Percentiles rank a stretch among this genome's conserved stretches.
phyloP scores from a whole-genome alignment of 176 grass and related monocot species.

The Eleusine coracana region DNA sequence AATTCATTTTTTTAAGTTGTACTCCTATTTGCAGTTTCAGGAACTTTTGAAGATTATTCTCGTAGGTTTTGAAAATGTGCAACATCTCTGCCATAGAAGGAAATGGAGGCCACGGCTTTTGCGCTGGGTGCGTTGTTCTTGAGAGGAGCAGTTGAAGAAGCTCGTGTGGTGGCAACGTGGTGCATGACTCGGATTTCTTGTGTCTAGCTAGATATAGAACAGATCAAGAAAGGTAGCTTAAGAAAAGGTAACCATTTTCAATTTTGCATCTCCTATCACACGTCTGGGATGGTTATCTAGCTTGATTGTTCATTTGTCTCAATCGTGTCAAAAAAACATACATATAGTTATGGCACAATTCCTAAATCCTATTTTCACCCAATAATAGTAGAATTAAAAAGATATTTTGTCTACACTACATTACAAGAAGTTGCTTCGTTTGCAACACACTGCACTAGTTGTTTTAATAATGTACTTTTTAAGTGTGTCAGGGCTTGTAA shows the following conservation, averaged over 20 bases:
- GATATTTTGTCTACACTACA: no score
- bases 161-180: conserved; percentile 13
- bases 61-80: background rate
- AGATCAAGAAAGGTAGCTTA: background rate
- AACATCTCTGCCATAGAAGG: background rate
- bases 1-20: no score
- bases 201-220: background rate
- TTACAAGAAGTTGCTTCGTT: no score
- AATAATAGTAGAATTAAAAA: no score
- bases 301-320: no score
- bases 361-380: no score
- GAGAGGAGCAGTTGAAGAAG: conserved; percentile 34
- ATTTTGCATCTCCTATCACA: background rate
- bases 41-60: background rate
- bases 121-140: background rate
- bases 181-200: conserved; percentile 32
- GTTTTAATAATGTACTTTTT: no score
- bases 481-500: no score
- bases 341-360: no score
- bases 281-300: background rate
- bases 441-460: no score
- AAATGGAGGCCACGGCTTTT: background rate
- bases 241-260: background rate
- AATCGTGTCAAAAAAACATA: no score
- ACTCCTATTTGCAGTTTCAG: no score